Evolutionary conservation across 176 grass and related monocot species (phyloP).

Genomic region (Hsuehochloa calcarea): DNA sequence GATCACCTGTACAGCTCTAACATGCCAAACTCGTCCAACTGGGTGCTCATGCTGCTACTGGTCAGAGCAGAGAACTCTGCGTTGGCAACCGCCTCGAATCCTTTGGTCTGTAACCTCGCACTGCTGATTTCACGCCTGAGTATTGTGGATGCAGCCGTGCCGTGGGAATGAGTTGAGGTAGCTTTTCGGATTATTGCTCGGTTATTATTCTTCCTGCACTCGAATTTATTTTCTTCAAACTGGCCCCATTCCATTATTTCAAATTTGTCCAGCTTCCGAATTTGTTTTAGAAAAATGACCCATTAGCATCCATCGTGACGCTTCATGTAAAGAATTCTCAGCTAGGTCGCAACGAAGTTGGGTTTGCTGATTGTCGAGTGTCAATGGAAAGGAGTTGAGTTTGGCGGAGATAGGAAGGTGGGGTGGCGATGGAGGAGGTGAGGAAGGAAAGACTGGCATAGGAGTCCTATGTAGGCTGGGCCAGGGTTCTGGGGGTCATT

Average conservation of each 20-base stretch:
- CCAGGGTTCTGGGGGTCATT: no score
- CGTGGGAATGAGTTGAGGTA: not conserved
- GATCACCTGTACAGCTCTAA: constrained; percentile 23
- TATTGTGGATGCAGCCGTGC: not conserved
- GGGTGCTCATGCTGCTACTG: not conserved
- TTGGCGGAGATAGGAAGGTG: no score
- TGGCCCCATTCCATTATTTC: not conserved
- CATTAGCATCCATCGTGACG: not conserved
- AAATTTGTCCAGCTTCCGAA: not conserved
- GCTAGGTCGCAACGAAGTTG: not conserved
- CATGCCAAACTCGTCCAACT: not conserved
- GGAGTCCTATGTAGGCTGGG: no score
- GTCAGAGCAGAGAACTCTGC: not conserved
- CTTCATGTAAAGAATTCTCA: not conserved
- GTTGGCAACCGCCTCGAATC: not conserved
- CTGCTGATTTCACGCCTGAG: not conserved
- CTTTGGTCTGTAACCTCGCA: not conserved
- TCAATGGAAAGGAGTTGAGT: no score
- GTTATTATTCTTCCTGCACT: not conserved
- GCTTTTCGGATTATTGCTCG: no score
- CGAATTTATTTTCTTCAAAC: not conserved
- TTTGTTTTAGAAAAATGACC: not conserved
- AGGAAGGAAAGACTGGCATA: no score
- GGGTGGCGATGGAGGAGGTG: no score
- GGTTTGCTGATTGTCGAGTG: not conserved